Evolutionary conservation across 2,329 filamentous ascomycete genomes (phyloP).

Genomic region (Trichoderma polysporum): DNA sequence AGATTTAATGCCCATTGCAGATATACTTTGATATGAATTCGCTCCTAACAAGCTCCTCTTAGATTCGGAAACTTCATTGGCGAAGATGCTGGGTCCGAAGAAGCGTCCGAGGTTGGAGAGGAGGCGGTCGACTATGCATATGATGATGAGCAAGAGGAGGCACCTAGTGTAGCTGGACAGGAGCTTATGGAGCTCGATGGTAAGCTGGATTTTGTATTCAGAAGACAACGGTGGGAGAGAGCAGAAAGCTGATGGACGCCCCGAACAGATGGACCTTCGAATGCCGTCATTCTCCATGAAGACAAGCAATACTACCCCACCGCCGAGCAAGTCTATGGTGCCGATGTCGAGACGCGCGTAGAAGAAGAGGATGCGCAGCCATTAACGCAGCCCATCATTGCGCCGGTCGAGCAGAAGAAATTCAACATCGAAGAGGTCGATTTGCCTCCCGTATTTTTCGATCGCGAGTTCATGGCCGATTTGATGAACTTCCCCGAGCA

Average conservation of each 20-base stretch:
- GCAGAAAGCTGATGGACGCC: neutral
- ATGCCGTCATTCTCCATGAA: slow-evolving; percentile 96
- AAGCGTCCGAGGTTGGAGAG: slow-evolving; percentile 75
- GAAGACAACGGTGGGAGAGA: neutral
- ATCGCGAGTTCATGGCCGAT: slow-evolving; percentile 89
- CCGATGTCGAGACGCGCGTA: slow-evolving; percentile 91
- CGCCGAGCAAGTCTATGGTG: slow-evolving; percentile 92
- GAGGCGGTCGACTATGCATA: slow-evolving; percentile 79
- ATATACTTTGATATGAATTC: neutral
- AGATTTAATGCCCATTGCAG: slow-evolving; percentile 25
- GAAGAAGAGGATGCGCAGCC: slow-evolving; percentile 97
- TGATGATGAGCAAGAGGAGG: slow-evolving; percentile 67
- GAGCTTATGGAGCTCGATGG: slow-evolving; percentile 94
- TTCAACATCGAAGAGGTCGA: slow-evolving; percentile 92
- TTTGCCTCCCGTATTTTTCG: slow-evolving; percentile 83
- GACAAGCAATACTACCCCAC: slow-evolving; percentile 99
- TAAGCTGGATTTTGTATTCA: slow-evolving; percentile 36
- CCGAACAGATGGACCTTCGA: slow-evolving; percentile 73
- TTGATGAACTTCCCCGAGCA: slow-evolving; percentile 95
- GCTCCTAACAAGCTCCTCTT: slow-evolving; percentile 1
- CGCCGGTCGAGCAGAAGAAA: slow-evolving; percentile 90
- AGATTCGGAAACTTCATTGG: slow-evolving; percentile 99
- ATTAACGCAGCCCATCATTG: slow-evolving; percentile 87
- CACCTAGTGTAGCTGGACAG: slow-evolving; percentile 65
- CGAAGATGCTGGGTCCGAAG: slow-evolving; percentile 81